Base-by-base conservation (phyloP, 2,329 filamentous ascomycete genomes). In the Phoma sp. region DNA sequence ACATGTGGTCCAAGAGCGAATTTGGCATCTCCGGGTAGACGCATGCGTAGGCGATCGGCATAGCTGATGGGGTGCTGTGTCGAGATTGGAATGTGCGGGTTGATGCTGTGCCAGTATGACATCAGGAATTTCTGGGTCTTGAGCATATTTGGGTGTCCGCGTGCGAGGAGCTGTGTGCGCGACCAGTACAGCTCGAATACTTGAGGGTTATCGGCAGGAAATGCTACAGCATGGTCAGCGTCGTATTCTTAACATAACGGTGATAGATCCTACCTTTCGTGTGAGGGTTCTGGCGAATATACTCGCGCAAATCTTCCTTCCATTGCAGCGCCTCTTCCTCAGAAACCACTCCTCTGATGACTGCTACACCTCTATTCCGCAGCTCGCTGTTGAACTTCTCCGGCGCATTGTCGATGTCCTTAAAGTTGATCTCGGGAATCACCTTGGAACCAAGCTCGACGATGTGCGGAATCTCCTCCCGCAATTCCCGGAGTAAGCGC, bases 1-100 rank as follows among this genome's bases (percentile, higher is more conserved):
- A 82, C 76, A 47, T 82, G 80, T n/a, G 87, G 87, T 30, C 88
- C 80, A 1, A 83, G 68, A 28, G 81, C 80, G 42, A 82, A 81
- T 25, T 76, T 76, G n/a, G 77, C 72, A 55, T 82, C 80, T 37
- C 81, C 81, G 5, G 83, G 83, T 7, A 83, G 81, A 43, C 88
- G 75, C 72, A 82, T 81, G 26, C 80, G 76, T 23, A 81, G 64
- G 20, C 80, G 74, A 62, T 82, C 80, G 26, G 77, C 78, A 61
- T 82, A 81, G 58, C 75, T 75, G 43, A 77, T 76, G 5, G 80
- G 80, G 59, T 80, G 78, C 46, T 69, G 65, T n/a, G 73, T 76
- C 2, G 77, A 80, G 14, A 82, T 66, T 2, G 74, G 72, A 0
- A 76, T 73, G 30, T 72, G 61, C 0, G 78, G 76, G 45, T 79